phyloP scores from a whole-genome alignment of 805 yeast species.

The Starmerella stellata region DNA sequence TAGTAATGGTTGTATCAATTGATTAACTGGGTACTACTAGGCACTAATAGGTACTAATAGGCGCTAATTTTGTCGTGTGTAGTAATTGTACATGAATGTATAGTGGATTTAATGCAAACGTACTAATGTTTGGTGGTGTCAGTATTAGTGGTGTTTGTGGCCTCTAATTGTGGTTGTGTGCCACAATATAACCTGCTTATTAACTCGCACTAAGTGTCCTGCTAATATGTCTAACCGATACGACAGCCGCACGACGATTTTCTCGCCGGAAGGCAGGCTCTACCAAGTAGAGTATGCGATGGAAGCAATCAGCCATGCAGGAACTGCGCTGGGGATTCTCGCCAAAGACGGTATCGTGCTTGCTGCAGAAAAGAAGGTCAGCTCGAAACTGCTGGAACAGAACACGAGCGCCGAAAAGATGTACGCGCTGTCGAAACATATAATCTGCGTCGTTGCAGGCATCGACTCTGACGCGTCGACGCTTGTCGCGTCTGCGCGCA shows the following conservation, averaged over 20 bases:
- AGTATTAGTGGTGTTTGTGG: no score
- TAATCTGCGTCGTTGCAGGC: conserved; percentile 89
- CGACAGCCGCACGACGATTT: conserved; percentile 96
- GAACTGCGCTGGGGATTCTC: conserved; percentile 63
- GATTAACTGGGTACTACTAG: no score
- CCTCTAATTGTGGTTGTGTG: no score
- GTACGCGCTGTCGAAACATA: conserved; percentile 56
- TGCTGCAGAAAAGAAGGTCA: conserved; percentile 92
- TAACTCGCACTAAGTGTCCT: no score
- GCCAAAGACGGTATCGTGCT: conserved; percentile 76
- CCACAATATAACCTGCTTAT: no score
- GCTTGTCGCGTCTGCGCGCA: conserved; percentile 71
- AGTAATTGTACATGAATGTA: no score
- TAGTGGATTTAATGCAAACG: no score
- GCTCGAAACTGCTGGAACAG: conserved; percentile 80
- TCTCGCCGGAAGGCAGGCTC: conserved; percentile 95
- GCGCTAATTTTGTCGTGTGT: no score
- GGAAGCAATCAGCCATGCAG: conserved; percentile 74
- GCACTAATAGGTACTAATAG: no score
- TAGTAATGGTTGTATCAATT: no score
- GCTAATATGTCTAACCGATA: conserved; percentile 66
- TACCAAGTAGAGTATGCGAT: conserved; percentile 94
- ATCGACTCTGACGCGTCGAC: conserved; percentile 94
- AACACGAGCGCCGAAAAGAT: conserved; percentile 86
- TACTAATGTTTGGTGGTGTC: no score